Evolutionary conservation across 176 grass and related monocot species (phyloP), one percentile per base, ranked within the genome.

Genomic region (Musa schizocarpa): DNA sequence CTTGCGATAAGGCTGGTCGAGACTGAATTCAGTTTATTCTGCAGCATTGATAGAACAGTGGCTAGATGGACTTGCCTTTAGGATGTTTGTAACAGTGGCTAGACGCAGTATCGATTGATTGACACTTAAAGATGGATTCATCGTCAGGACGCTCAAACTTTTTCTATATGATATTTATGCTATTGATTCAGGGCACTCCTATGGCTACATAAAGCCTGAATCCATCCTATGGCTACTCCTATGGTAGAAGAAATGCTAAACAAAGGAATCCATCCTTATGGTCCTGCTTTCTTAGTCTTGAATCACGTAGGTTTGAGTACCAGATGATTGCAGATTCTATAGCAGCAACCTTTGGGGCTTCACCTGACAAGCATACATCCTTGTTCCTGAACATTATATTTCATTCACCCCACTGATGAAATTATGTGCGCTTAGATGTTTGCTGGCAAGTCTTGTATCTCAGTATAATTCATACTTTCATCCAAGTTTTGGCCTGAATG

Each of bases 81-180:
- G 54, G 54, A 29, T 29, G 29, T 29, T 29, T 29, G 29, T 29
- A 29, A 29, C 29, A 24, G 24, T 24, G 24, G 24, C 24, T 24
- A 24, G 24, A 1, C 24, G 92, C 89, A n/a, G 78, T 92, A 69
- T 83, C 92, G 82, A 89, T 96, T 80, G 71, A 96, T 89, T 82
- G 84, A 1, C 72, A 80, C 2, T 96, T 89, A 70, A 96, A 92
- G 83, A 63, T 86, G 71, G 78, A 75, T 55, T 43, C 80, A 78
- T 84, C 63, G 89, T 48, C 55, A 85, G 69, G 74, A 81, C 82
- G 92, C 89, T 48, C 75, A 54, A 48, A 69, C 61, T 71, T 48
- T 85, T 92, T 96, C 68, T 80, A 96, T 86, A 82, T 81, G 86
- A 96, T 85, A 84, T 53, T 55, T 50, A 76, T 62, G n/a, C 82